Conservation (phyloP, 371 early-diverging fungal species). For the Rhizopus sp. region DNA sequence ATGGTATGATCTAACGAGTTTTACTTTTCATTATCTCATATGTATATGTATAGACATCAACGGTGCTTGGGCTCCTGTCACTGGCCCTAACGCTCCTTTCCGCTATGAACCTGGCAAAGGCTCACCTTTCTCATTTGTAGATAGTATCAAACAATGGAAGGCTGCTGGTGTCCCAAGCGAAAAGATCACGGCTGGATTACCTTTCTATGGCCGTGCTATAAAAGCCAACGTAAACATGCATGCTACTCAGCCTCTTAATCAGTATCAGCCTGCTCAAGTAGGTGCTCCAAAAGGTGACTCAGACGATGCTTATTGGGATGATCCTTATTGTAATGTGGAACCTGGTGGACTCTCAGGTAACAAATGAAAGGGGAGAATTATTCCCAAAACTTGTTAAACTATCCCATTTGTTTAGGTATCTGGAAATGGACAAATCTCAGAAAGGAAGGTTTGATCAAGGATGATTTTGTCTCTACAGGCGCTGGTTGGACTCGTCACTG, state of each 20-base stretch:
- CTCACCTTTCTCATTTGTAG: constrained; percentile 53
- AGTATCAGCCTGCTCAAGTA: constrained; percentile 37
- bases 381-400: background rate
- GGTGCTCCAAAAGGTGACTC: constrained; percentile 56
- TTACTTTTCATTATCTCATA: background rate
- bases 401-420: constrained; percentile 27
- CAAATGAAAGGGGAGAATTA: background rate
- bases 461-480: constrained; percentile 43
- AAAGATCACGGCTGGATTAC: constrained; percentile 69
- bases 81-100: constrained; percentile 72
- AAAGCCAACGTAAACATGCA: constrained; percentile 52
- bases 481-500: constrained; percentile 58
- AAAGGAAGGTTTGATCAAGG: constrained; percentile 46
- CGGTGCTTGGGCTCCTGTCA: constrained; percentile 64
- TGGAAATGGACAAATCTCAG: constrained; percentile 72
- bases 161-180: constrained; percentile 61
- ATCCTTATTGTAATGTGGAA: constrained; percentile 43
- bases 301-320: constrained; percentile 51
- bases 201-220: constrained; percentile 71
- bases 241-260: constrained; percentile 28
- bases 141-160: constrained; percentile 61
- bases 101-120: constrained; percentile 42
- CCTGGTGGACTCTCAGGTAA: constrained; percentile 41
- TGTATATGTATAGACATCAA: constrained; percentile 40
- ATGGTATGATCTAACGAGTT: constrained; percentile 32